These are phyloP conservation scores for Phylloporus rhodoxanthus DNA, from an alignment of 768 basidiomycete genomes.

Conservation along the genomic window DNA sequence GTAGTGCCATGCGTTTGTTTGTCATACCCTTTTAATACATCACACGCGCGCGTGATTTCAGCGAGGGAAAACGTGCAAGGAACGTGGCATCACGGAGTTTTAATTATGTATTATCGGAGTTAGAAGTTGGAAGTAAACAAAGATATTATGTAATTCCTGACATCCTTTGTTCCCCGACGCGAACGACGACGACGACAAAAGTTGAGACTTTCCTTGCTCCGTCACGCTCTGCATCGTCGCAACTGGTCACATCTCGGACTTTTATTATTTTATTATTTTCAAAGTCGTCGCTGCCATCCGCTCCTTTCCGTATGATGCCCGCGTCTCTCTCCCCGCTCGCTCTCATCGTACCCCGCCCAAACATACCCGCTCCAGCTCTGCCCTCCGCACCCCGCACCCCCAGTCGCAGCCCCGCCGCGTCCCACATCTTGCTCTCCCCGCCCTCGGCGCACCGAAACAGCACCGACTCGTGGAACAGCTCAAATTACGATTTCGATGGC, in stretches of 20 bases:
- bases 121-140: slow-evolving; percentile 15
- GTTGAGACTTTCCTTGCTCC: slow-evolving; percentile 19
- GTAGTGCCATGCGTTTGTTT: slow-evolving; percentile 5
- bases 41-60: slow-evolving; percentile 22
- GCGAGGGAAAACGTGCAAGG: slow-evolving; percentile 8
- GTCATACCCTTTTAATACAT: slow-evolving; percentile 1
- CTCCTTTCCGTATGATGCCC: slow-evolving; percentile 39
- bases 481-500: slow-evolving; percentile 59
- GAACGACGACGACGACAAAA: slow-evolving; percentile 24
- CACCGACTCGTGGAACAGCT: slow-evolving; percentile 82
- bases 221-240: slow-evolving; percentile 2
- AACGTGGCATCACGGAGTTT: slow-evolving; percentile 20
- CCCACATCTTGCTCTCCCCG: slow-evolving; percentile 46
- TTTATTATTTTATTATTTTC: slow-evolving; percentile 18
- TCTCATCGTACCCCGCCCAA: slow-evolving; percentile 58
- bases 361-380: slow-evolving; percentile 25
- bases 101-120: slow-evolving; percentile 16
- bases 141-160: slow-evolving; percentile 16
- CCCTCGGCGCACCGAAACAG: slow-evolving; percentile 50
- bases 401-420: slow-evolving; percentile 46
- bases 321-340: slow-evolving; percentile 49
- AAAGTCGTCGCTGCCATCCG: slow-evolving; percentile 40
- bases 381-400: slow-evolving; percentile 57
- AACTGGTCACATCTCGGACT: slow-evolving; percentile 2
- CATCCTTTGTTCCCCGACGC: slow-evolving; percentile 9